Conservation (phyloP, 78 protist genomes). For the Dictyostelium firmibasis region DNA sequence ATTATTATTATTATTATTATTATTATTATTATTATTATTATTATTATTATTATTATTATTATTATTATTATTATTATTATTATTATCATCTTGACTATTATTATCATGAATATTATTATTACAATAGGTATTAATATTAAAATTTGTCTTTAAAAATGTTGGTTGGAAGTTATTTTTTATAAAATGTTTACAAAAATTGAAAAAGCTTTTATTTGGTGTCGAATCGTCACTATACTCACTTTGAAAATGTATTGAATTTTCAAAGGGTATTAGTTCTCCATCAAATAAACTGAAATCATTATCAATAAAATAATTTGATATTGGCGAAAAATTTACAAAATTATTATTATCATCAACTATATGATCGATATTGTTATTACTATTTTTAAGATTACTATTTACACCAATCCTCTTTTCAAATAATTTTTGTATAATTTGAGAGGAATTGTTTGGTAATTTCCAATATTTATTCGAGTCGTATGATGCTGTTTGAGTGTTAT, state of each 20-base stretch:
- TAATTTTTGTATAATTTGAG: slow-evolving; percentile 35
- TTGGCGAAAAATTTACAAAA: not conserved
- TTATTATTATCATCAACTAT: not conserved
- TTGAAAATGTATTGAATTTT: not conserved
- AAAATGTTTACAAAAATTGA: not conserved
- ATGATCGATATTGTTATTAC: not conserved
- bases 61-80: not conserved
- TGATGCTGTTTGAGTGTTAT: not conserved
- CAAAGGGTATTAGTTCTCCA: not conserved
- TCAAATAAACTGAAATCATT: not conserved
- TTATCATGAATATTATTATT: not conserved
- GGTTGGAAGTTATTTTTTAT: not conserved
- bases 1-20: too few species aligned
- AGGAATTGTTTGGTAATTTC: slow-evolving; percentile 35
- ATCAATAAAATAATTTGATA: slow-evolving; percentile 34
- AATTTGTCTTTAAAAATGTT: not conserved
- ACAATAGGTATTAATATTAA: not conserved
- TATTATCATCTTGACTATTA: not conserved
- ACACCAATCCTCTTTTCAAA: not conserved
- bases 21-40: not conserved
- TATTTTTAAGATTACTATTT: not conserved
- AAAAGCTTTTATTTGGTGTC: not conserved
- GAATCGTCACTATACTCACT: not conserved
- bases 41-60: not conserved
- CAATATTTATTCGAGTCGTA: not conserved